Evolutionary conservation across 139 green algal genomes (phyloP), one percentile per base, ranked within the genome.

Genomic region (Ettlia oleoabundans): DNA sequence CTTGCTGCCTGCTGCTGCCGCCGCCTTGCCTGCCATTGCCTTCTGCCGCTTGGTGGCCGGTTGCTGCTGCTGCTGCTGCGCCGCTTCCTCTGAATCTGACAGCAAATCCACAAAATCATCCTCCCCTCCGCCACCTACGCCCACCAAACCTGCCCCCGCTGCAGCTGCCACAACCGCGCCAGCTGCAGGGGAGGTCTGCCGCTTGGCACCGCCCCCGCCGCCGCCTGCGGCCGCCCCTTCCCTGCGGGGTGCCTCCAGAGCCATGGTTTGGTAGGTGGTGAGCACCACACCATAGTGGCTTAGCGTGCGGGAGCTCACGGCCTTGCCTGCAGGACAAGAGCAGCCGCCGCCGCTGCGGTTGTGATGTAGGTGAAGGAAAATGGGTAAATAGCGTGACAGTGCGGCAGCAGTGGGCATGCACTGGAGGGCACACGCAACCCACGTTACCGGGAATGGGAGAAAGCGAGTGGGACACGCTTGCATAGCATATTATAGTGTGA

Each of bases 261-360:
- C 88, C 67, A 98, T 82, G 13, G 91, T 98, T 58, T 89, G 87
- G 83, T 97, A 98, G 1, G 96, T 98, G 26, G 95, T 98, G n/a
- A 98, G 82, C 28, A 98, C 95, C 35, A 97, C 88, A 21, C 78
- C 87, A 79, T 93, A 95, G 19, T 40, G 26, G 33, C 86, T 79
- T 28, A 98, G 85, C 24, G 68, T 65, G 24, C 67, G n/a, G 1
- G 75, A 13, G 40, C 78, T 73, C 28, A 80, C 37, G 32, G 24
- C 58, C 89, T 91, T 79, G 88, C 89, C 83, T 85, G 86, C 21
- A 35, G n/a, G 18, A 22, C 55, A n/a, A 28, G 55, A n/a, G 55
- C 18, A 68, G 62, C 26, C n/a, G n/a, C n/a, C n/a, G n/a, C n/a
- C n/a, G n/a, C n/a, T n/a, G n/a, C n/a, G n/a, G n/a, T n/a, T n/a